phyloP scores from a whole-genome alignment of 768 basidiomycete genomes.

The Panellus pusillus region DNA sequence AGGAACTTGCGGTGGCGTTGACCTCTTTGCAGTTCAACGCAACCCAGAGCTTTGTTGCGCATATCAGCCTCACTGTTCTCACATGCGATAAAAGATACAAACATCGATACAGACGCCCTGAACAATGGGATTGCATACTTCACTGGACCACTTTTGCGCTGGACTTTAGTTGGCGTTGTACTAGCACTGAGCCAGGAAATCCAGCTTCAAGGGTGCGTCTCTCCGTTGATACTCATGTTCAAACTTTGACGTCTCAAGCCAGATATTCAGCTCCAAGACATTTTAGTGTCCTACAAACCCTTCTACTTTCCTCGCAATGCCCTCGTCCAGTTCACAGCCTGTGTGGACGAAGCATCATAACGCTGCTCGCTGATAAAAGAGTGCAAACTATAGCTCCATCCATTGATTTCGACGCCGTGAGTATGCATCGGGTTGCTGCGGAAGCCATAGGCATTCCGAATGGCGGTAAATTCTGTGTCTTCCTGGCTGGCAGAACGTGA shows the following conservation, averaged over 20 bases:
- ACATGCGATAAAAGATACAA: constrained; percentile 56
- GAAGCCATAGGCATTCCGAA: constrained; percentile 38
- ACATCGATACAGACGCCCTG: constrained; percentile 67
- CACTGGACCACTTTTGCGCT: constrained; percentile 67
- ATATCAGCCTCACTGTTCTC: constrained; percentile 68
- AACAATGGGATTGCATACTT: constrained; percentile 80
- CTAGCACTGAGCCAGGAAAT: constrained; percentile 63
- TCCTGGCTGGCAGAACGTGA: constrained; percentile 15
- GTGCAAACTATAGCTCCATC: constrained; percentile 24
- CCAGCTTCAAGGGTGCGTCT: constrained; percentile 50
- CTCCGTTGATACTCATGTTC: background rate
- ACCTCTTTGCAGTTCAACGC: constrained; percentile 53
- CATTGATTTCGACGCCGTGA: constrained; percentile 1
- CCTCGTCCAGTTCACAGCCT: constrained; percentile 67
- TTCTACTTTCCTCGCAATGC: constrained; percentile 64
- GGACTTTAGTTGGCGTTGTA: constrained; percentile 78
- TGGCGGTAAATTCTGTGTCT: constrained; percentile 34
- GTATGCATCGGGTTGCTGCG: constrained; percentile 14
- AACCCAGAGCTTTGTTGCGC: constrained; percentile 64
- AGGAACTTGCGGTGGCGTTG: background rate
- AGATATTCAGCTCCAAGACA: constrained; percentile 53
- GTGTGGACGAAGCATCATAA: constrained; percentile 56
- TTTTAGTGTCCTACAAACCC: constrained; percentile 64
- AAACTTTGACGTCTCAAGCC: background rate
- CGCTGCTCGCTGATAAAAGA: constrained; percentile 40